These are phyloP conservation scores for Melaleuca alternifolia DNA, from an alignment of 345 rosid genomes.

Conservation along the genomic window DNA sequence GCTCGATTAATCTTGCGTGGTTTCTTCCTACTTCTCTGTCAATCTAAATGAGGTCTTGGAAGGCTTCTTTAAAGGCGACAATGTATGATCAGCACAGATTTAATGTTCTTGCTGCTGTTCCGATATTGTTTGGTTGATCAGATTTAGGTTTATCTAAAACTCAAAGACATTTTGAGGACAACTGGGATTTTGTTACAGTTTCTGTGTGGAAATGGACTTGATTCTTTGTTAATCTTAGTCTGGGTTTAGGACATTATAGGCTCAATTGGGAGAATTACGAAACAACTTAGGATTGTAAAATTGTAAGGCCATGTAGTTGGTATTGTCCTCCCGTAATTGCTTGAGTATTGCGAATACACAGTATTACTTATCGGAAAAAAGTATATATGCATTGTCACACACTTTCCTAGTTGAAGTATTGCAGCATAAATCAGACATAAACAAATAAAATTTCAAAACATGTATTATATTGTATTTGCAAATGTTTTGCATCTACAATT, in stretches of 20 bases:
- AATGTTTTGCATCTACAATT: not conserved
- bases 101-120: not conserved
- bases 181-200: not conserved
- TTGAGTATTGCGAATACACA: not conserved
- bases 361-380: not conserved
- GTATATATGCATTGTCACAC: not conserved
- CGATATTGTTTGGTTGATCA: not conserved
- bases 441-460: not conserved
- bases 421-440: not conserved
- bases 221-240: not conserved
- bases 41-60: not conserved
- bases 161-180: not conserved
- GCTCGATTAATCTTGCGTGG: not conserved
- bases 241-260: not conserved
- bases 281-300: not conserved
- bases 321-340: not conserved
- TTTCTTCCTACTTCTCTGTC: not conserved
- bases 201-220: not conserved
- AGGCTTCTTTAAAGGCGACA: not conserved
- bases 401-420: not conserved
- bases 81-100: not conserved
- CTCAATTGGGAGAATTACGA: not conserved
- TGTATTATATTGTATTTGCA: not conserved
- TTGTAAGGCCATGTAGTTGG: not conserved
- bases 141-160: not conserved